Conservation (phyloP, 257 asterid genomes). For the Nicotiana sylvestris region DNA sequence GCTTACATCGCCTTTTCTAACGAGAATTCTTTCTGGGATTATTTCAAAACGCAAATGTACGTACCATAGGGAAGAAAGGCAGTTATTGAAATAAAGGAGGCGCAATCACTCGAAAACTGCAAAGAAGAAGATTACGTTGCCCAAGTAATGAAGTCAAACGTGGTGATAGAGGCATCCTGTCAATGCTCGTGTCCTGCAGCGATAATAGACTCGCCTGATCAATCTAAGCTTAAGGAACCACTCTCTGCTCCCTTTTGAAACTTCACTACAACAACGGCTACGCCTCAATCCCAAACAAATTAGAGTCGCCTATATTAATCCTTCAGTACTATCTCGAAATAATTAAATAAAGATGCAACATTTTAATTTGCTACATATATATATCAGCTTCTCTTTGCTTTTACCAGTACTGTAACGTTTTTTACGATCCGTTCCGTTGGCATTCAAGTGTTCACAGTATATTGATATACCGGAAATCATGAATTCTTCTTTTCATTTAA, state of each 20-base stretch:
- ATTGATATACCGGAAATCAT: neutral
- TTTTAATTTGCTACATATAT: neutral
- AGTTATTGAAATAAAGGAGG: conserved; percentile 25
- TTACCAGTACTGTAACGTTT: neutral
- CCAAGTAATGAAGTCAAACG: conserved; percentile 1
- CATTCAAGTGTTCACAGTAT: neutral
- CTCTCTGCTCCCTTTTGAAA: conserved; percentile 66
- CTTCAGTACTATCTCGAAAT: neutral
- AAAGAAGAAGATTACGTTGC: conserved; percentile 9
- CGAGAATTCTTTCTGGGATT: neutral
- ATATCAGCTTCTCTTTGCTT: neutral
- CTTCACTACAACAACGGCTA: neutral
- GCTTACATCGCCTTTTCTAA: neutral
- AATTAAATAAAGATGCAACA: neutral
- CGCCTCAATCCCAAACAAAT: too few relatives aligned
- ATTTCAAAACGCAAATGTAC: neutral
- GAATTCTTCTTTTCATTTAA: neutral
- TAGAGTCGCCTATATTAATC: too few relatives aligned
- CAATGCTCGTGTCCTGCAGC: conserved; percentile 38
- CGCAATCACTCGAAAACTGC: neutral
- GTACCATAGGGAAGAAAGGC: neutral
- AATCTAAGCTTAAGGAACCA: conserved; percentile 48
- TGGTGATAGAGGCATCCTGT: conserved; percentile 29
- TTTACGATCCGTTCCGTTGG: neutral
- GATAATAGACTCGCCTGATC: conserved; percentile 31